Evolutionary conservation across 2,329 filamentous ascomycete genomes (phyloP), one percentile per base, ranked within the genome.

Genomic region (Hypoxylon sp.): DNA sequence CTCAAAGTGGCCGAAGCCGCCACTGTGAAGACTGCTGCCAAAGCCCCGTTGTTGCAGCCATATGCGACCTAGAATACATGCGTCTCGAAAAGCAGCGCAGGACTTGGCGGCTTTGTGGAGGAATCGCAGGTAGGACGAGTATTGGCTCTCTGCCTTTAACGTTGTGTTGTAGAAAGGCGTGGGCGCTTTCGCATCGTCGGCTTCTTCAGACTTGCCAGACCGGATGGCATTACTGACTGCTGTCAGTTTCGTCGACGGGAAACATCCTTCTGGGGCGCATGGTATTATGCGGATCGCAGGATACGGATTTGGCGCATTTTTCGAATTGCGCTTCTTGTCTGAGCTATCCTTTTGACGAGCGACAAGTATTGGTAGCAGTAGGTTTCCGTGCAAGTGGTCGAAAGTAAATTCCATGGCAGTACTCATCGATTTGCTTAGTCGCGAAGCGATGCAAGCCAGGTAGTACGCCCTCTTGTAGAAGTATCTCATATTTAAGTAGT

Each of bases 381-480:
- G 81, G 70, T 96, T 94, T 62, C 90, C 89, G 70, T 91, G 82
- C 47, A 91, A 77, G 63, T 83, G 80, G 56, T 85, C 84, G 73
- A 89, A 96, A 3, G 78, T 78, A 40, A 90, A 67, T 11, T 83
- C 78, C 65, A 89, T 81, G 0, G 78, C 76, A 13, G 82, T 73
- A 3, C 77, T 78, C 41, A 87, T 74, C 3, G 82, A 76, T 31
- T 83, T 79, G 63, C 86, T 85, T 48, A 98, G 78, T 3, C 84
- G 86, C 24, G 85, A 86, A 11, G 92, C 87, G 53, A 98, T 79
- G 63, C 90, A 91, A 27, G 93, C 91, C 47, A 98, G 78, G 71
- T 96, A 98, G 75, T 94, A 98, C 10, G 95, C 90, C 62, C 93
- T 83, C 70, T 97, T 96, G 77, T 97, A 93, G 71, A 97, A 97